phyloP scores from a whole-genome alignment of 306 rosid genomes.

The Vigna unguiculata region DNA sequence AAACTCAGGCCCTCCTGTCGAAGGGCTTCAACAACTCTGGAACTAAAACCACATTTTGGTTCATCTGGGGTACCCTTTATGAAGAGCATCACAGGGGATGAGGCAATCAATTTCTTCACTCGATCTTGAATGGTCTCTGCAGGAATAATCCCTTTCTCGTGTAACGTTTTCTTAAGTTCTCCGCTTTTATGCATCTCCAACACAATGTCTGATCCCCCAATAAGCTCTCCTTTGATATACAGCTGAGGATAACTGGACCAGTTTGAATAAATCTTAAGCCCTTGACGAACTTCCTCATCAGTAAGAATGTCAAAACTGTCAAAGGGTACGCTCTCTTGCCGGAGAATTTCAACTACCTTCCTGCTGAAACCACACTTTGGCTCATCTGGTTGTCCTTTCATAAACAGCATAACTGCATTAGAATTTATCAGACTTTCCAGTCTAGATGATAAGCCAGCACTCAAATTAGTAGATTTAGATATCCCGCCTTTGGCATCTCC shows the following conservation, averaged over 20 bases:
- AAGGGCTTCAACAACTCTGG: conserved; percentile 81
- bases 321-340: conserved; percentile 77
- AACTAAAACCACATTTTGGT: conserved; percentile 93
- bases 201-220: conserved; percentile 94
- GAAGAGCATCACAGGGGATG: conserved; percentile 87
- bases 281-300: conserved; percentile 89
- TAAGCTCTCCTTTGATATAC: conserved; percentile 76
- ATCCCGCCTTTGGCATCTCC: conserved; percentile 67
- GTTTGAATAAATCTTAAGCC: conserved; percentile 88
- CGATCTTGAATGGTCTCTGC: conserved; percentile 72
- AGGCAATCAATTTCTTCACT: conserved; percentile 66
- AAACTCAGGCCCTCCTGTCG: conserved; percentile 70
- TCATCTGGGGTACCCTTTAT: conserved; percentile 93
- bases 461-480: conserved; percentile 66
- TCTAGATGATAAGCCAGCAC: conserved; percentile 62
- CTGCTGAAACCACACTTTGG: conserved; percentile 95
- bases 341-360: conserved; percentile 90
- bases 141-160: conserved; percentile 64
- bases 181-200: conserved; percentile 97
- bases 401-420: conserved; percentile 77
- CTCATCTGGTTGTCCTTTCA: conserved; percentile 91
- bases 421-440: conserved; percentile 71
- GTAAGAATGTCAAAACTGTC: conserved; percentile 82
- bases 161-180: conserved; percentile 70
- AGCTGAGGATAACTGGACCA: conserved; percentile 98